phyloP scores from a whole-genome alignment of 169 alveolate species.

The Plasmodium malariae region DNA sequence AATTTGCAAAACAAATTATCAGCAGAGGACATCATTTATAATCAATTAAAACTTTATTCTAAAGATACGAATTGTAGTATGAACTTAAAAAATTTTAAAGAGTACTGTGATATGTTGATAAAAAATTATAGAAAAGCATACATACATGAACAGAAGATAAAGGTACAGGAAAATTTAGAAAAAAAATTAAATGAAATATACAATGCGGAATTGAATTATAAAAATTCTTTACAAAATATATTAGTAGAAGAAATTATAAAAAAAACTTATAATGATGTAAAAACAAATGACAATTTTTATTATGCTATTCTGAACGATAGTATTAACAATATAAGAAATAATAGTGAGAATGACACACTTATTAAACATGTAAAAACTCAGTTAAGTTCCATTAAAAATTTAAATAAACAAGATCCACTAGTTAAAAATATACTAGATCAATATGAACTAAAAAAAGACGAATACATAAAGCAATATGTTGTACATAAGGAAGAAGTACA shows the following conservation, averaged over 20 bases:
- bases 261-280: conserved; percentile 6
- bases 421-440: conserved; percentile 43
- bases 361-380: conserved; percentile 23
- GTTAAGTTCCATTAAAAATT: background rate
- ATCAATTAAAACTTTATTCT: conserved; percentile 83
- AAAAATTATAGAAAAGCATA: conserved; percentile 29
- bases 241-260: conserved; percentile 44
- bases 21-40: conserved; percentile 88
- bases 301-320: conserved; percentile 30
- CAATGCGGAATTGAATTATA: conserved; percentile 35
- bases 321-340: conserved; percentile 30
- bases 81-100: conserved; percentile 70
- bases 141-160: conserved; percentile 28
- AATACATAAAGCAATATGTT: conserved; percentile 21
- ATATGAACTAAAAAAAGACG: conserved; percentile 38
- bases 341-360: conserved; percentile 32
- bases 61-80: conserved; percentile 79
- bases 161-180: conserved; percentile 28
- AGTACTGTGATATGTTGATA: conserved; percentile 14
- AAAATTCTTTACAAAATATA: conserved; percentile 40
- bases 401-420: conserved; percentile 16
- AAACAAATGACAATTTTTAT: conserved; percentile 20
- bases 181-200: conserved; percentile 71
- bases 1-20: conserved; percentile 84
- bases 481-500: conserved; percentile 41